These are phyloP conservation scores for Glutinoglossum americanum DNA, from an alignment of 495 filamentous ascomycete genomes.

Conservation along the genomic window DNA sequence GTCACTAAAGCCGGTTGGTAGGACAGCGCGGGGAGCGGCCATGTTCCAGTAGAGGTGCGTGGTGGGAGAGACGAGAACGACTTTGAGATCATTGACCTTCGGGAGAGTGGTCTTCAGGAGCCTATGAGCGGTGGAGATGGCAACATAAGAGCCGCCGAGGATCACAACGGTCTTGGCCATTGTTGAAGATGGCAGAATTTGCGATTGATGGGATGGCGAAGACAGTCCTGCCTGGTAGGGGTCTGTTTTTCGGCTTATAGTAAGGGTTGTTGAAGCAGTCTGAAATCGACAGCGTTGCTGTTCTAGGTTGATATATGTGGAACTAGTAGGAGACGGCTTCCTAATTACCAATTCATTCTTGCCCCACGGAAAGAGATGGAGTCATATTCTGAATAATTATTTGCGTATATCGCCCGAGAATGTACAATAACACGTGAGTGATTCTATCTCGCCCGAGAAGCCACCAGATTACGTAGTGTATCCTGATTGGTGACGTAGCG, in stretches of 20 bases:
- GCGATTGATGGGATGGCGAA: neutral
- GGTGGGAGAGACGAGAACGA: conserved; percentile 35
- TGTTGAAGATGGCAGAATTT: neutral
- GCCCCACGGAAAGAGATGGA: neutral
- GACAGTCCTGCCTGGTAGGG: neutral
- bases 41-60: conserved; percentile 30
- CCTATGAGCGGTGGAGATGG: conserved; percentile 28
- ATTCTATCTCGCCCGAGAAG: no score
- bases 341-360: neutral
- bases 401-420: no score
- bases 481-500: no score
- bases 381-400: neutral
- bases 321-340: neutral
- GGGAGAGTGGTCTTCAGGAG: conserved; percentile 30
- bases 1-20: conserved; percentile 21
- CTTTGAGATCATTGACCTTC: conserved; percentile 19
- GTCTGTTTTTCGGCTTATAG: neutral
- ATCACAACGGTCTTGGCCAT: conserved; percentile 24
- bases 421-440: no score
- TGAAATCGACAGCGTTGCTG: neutral
- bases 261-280: neutral
- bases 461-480: no score
- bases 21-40: conserved; percentile 25
- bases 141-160: conserved; percentile 30
- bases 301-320: neutral